Conservation (phyloP, 2,329 filamentous ascomycete species). For the Myriosclerotinia curreyana region DNA sequence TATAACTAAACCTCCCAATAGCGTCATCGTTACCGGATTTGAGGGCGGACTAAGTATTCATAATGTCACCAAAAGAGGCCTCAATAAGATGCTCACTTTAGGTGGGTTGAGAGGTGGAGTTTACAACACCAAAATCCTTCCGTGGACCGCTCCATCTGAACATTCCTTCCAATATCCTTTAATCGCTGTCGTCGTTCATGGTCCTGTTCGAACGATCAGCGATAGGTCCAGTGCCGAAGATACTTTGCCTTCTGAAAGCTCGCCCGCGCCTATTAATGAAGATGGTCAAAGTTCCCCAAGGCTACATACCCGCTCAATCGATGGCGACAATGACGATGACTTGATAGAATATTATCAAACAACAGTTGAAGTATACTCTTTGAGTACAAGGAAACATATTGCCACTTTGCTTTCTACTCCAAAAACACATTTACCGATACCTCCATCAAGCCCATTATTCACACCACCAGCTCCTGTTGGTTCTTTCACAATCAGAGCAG, state of each 20-base stretch:
- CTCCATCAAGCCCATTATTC: constrained; percentile 60
- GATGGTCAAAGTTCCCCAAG: constrained; percentile 40
- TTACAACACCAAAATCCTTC: constrained; percentile 76
- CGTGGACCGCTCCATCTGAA: constrained; percentile 59
- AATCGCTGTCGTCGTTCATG: constrained; percentile 76
- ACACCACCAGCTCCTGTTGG: constrained; percentile 68
- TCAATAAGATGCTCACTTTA: constrained; percentile 67
- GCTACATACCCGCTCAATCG: constrained; percentile 40
- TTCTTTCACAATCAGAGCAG: constrained; percentile 69
- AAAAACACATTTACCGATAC: constrained; percentile 55
- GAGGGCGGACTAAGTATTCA: constrained; percentile 78
- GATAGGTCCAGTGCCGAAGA: constrained; percentile 31
- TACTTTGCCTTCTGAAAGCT: constrained; percentile 27
- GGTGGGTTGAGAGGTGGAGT: constrained; percentile 78
- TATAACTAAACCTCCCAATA: constrained; percentile 45
- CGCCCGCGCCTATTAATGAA: constrained; percentile 26
- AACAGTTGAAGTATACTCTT: constrained; percentile 82
- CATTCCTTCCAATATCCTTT: constrained; percentile 62
- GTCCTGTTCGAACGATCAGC: constrained; percentile 54
- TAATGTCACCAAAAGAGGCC: constrained; percentile 66
- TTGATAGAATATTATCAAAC: constrained; percentile 71
- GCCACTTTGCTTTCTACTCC: constrained; percentile 71
- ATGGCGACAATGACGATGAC: constrained; percentile 33
- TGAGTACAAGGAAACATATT: constrained; percentile 69
- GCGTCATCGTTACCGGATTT: constrained; percentile 72